A percentile compares a stretch with the other conserved stretches of the same genome.
Evolutionary conservation across 768 basidiomycete species (phyloP).

Genomic region (Tylopilus plumbeoviolaceoides): DNA sequence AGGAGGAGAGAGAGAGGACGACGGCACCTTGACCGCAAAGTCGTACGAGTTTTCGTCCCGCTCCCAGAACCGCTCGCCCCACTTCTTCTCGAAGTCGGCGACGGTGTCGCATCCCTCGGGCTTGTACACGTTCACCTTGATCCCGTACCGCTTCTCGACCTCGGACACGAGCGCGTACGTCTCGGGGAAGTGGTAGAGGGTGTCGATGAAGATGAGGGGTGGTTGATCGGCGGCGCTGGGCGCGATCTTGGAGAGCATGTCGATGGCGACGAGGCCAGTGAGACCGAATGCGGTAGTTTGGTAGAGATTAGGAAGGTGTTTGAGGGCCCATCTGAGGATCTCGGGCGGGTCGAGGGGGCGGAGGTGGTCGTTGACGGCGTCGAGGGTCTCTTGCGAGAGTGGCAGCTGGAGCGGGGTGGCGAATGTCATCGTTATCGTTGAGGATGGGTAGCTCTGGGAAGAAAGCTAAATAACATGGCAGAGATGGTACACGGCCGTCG

Average conservation of each 20-base stretch:
- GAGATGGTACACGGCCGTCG: background rate
- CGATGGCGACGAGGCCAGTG: slow-evolving; percentile 88
- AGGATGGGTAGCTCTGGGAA: background rate
- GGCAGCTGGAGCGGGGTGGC: slow-evolving; percentile 51
- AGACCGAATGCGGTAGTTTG: slow-evolving; percentile 98
- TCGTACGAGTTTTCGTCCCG: slow-evolving; percentile 85
- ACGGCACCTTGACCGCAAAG: slow-evolving; percentile 79
- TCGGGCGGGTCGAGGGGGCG: slow-evolving; percentile 70
- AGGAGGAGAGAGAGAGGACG: background rate
- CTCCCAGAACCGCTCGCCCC: slow-evolving; percentile 85
- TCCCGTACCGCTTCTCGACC: slow-evolving; percentile 72
- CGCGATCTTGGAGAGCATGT: slow-evolving; percentile 89
- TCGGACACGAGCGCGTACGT: slow-evolving; percentile 85
- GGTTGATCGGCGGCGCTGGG: slow-evolving; percentile 43
- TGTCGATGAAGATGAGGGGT: slow-evolving; percentile 94
- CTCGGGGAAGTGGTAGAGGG: slow-evolving; percentile 92
- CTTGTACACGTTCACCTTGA: slow-evolving; percentile 70
- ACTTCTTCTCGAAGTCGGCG: slow-evolving; percentile 71
- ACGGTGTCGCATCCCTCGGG: slow-evolving; percentile 67
- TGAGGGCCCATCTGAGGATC: slow-evolving; percentile 82
- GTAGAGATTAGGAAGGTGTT: slow-evolving; percentile 72
- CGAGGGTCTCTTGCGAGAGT: slow-evolving; percentile 53
- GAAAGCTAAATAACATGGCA: background rate
- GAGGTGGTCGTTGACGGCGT: slow-evolving; percentile 71
- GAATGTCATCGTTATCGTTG: slow-evolving; percentile 7